Evolutionary conservation across 1,284 basidiomycete species (phyloP), one percentile per base, ranked within the genome.

Genomic region (Tetrapyrgos nigripes): DNA sequence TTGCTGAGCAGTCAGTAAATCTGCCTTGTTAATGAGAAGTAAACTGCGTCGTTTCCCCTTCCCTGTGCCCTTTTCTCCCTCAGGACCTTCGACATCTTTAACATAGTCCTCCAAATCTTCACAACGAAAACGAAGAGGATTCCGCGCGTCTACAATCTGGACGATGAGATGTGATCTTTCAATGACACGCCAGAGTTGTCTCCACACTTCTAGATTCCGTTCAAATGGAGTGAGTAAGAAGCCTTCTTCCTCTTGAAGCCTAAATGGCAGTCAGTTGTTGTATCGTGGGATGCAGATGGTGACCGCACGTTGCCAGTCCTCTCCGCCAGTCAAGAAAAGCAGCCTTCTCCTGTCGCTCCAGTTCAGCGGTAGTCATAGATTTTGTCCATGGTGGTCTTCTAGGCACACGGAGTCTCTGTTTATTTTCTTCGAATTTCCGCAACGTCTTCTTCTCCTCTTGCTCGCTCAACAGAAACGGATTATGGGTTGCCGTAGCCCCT

Each of bases 11-110:
- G 94, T 97, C 62, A 99, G 77, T 51, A 99, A 76, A 79, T 99
- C 97, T 3, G 97, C 88, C 76, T 99, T 99, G 76, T 99, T 99
- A 74, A 99, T 93, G 55, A 99, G 82, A 43, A 99, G 76, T 66
- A 99, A 76, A 67, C 84, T 93, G 70, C 81, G 86, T 67, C 96
- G 81, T 70, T 82, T 82, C 10, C 89, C 90, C 65, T 82, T 86
- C 0, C 92, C 92, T 0, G 89, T 91, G 4, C 89, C 91, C 4
- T 83, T 80, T 70, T 92, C 91, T 6, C 90, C 92, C 70, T 92
- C 91, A 9, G 84, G 73, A 13, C 88, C 88, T 68, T 92, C 93
- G 1, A 91, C 86, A 68, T 89, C 94, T 55, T 81, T 76, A 1
- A 98, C 92, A 70, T 98, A 98, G 3, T 81, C 79, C 67, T 97